These are phyloP conservation scores for Phoenix dactylifera DNA, from an alignment of 176 grass and related monocot genomes.

Conservation along the genomic window DNA sequence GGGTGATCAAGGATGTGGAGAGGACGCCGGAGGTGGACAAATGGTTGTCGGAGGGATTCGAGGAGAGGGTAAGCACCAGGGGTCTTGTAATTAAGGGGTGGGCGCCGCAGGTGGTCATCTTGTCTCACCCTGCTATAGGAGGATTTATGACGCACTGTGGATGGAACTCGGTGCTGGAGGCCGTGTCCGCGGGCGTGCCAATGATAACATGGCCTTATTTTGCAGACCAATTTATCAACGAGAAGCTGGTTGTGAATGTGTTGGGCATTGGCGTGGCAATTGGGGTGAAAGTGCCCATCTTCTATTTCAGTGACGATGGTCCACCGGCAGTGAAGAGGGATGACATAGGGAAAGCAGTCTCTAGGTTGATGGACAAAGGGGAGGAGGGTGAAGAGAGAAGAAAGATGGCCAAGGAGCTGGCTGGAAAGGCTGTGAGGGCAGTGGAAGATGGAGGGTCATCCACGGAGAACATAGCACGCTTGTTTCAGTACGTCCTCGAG, in stretches of 20 bases:
- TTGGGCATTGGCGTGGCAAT: not conserved
- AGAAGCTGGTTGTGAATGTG: not conserved
- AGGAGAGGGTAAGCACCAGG: not conserved
- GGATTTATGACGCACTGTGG: constrained; percentile 7
- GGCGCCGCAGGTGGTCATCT: not conserved
- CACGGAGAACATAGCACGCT: not conserved
- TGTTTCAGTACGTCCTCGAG: not conserved
- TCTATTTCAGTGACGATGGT: no score
- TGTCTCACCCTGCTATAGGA: not conserved
- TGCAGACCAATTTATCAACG: constrained; percentile 1
- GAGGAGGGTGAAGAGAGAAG: not conserved
- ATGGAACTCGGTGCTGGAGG: constrained; percentile 12
- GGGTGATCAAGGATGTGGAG: constrained; percentile 6
- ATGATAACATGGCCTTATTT: constrained; percentile 6
- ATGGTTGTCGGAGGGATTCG: constrained; percentile 1
- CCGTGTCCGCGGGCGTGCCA: not conserved
- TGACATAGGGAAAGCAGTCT: not conserved
- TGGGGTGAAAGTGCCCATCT: not conserved
- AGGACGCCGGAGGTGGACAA: not conserved
- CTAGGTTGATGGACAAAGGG: not conserved
- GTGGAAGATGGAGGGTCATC: constrained; percentile 1
- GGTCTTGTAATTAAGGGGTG: not conserved
- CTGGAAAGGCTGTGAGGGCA: not conserved
- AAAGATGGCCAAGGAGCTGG: not conserved
- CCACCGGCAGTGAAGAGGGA: not conserved